These are phyloP conservation scores for Aquilaria malaccensis DNA, from an alignment of 345 rosid species.

Conservation along the genomic window DNA sequence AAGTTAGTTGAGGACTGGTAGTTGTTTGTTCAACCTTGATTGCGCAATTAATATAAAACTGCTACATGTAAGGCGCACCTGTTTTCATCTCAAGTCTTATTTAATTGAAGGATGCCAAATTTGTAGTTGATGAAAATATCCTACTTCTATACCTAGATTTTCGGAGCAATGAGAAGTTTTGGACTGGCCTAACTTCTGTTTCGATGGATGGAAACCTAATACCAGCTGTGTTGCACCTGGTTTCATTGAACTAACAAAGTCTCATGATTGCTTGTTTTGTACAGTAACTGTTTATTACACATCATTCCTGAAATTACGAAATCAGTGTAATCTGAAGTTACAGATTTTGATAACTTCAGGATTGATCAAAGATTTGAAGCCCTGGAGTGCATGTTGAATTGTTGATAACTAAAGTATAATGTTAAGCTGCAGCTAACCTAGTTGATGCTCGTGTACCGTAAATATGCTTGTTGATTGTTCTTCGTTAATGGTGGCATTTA, in stretches of 20 bases:
- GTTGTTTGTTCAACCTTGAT: constrained; percentile 7
- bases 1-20: constrained; percentile 26
- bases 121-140: neutral
- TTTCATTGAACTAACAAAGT: constrained; percentile 1
- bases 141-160: neutral
- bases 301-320: no score
- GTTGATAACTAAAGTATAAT: no score
- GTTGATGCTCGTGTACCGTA: no score
- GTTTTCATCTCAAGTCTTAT: neutral
- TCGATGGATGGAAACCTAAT: neutral
- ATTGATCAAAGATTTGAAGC: no score
- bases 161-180: neutral
- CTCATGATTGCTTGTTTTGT: neutral
- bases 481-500: no score
- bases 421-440: no score
- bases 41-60: neutral
- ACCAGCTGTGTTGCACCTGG: neutral
- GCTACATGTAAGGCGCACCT: neutral
- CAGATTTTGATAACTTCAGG: no score
- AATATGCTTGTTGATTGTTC: no score
- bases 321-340: no score
- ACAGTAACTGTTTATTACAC: neutral
- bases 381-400: no score
- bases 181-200: constrained; percentile 14
- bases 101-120: neutral